Evolutionary conservation across 176 grass and related monocot genomes (phyloP), one percentile per base, ranked within the genome.

Genomic region (Panicum miliaceum): DNA sequence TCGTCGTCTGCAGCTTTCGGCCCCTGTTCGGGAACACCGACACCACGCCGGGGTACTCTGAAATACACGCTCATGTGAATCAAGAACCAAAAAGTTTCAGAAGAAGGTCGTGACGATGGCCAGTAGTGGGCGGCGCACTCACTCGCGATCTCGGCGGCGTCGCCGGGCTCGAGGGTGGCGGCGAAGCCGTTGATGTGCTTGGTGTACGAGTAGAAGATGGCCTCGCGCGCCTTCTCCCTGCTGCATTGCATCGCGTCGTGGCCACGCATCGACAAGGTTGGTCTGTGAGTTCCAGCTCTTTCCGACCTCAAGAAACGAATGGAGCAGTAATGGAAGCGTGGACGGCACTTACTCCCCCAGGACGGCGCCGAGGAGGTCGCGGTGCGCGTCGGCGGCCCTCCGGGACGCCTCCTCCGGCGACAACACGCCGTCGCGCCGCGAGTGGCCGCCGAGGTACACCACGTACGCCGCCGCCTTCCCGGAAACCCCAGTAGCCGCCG

Each of bases 171-270:
- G 5, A 97, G 62, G 18, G 12, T 25, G 2, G 92, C 95, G 35
- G 95, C 92, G 74, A 98, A 98, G 45, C 92, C 95, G 65, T 98
- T 95, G 86, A 98, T 95, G 82, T 82, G 74, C 50, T 79, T 80
- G 25, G 87, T 91, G 82, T 97, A 97, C 2, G 92, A 98, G 89
- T 98, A 98, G 84, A 98, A 86, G 32, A 98, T 93, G 4, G 91
- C 77, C 69, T 89, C 56, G 7, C 77, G 66, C 7, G 87, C 92
- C 76, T 65, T 84, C 45, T 90, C 76, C 46, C 64, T 73, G 20
- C 92, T 94, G 70, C 58, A 90, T 19, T 3, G 6, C 2, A 12
- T 45, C 23, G n/a, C 3, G 0, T 34, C n/a, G n/a, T n/a, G n/a
- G n/a, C n/a, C n/a, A 27, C 10, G 25, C 58, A 3, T 29, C 12